Percentiles rank a stretch among this genome's conserved stretches.
Evolutionary conservation across 2,329 filamentous ascomycete genomes (phyloP).

Genomic region (Arthrobotrys sphaeroides): DNA sequence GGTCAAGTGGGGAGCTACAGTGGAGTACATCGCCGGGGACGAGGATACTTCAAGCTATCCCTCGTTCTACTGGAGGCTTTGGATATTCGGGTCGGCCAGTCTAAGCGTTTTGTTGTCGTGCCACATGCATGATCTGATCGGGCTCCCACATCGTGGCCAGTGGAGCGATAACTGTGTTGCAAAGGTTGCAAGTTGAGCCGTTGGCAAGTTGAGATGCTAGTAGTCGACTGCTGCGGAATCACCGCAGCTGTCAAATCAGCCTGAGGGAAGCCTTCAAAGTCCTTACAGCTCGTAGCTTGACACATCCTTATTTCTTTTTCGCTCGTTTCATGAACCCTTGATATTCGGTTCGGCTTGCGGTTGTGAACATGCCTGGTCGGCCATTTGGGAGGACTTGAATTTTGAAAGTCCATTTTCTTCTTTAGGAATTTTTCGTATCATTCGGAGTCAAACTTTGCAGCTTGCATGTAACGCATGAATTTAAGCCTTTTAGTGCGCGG

Average conservation of each 20-base stretch:
- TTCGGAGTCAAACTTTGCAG: constrained; percentile 30
- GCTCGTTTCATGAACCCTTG: constrained; percentile 27
- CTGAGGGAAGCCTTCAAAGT: constrained; percentile 15
- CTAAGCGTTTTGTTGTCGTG: constrained; percentile 27
- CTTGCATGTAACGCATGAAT: constrained; percentile 37
- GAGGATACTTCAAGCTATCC: not conserved
- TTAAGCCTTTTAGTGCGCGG: constrained; percentile 21
- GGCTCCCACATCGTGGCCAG: not conserved
- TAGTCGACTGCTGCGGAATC: constrained; percentile 9
- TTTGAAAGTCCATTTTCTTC: constrained; percentile 28
- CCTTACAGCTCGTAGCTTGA: constrained; percentile 15
- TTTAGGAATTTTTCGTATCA: constrained; percentile 13
- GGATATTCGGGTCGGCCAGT: not conserved
- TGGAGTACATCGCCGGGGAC: not conserved
- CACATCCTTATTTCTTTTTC: constrained; percentile 20
- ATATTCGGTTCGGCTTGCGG: constrained; percentile 11
- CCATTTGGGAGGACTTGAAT: not conserved
- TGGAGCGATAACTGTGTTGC: constrained; percentile 39
- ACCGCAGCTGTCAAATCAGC: constrained; percentile 36
- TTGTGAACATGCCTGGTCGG: constrained; percentile 1
- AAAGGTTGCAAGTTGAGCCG: constrained; percentile 24
- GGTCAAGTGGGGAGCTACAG: not conserved
- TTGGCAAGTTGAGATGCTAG: not conserved
- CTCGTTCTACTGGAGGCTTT: constrained; percentile 7
- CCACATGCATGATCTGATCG: constrained; percentile 29